phyloP scores from a whole-genome alignment of 306 rosid genomes.

The Lupinus albus region DNA sequence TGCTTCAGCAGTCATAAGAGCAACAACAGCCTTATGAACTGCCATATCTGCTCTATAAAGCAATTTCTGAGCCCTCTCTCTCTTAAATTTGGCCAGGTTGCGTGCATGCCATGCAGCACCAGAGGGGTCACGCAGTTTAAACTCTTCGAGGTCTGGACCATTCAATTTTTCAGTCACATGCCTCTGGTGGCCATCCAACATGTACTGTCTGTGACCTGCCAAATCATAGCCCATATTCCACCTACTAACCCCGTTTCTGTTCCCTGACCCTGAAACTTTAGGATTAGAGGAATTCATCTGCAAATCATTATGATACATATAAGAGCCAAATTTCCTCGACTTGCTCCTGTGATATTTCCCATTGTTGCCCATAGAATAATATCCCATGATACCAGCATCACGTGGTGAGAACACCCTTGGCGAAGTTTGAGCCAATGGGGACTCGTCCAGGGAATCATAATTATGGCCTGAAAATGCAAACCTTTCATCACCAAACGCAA shows the following conservation, averaged over 20 bases:
- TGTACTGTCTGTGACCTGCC: constrained; percentile 50
- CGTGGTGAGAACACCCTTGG: constrained; percentile 59
- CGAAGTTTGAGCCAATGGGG: constrained; percentile 58
- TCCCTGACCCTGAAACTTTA: constrained; percentile 49
- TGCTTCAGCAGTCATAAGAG: constrained; percentile 81
- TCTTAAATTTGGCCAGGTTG: constrained; percentile 60
- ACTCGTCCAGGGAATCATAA: constrained; percentile 69
- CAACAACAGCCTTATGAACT: constrained; percentile 75
- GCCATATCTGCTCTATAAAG: constrained; percentile 71
- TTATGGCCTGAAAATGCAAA: constrained; percentile 48
- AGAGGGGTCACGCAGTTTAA: constrained; percentile 60
- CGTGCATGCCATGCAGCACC: constrained; percentile 66
- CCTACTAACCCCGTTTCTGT: constrained; percentile 54
- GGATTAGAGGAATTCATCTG: constrained; percentile 44
- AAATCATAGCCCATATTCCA: constrained; percentile 56
- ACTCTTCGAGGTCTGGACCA: constrained; percentile 60
- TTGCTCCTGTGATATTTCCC: constrained; percentile 55
- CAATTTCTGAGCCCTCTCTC: constrained; percentile 65
- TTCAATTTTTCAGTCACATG: constrained; percentile 53
- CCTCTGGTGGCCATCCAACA: constrained; percentile 48
- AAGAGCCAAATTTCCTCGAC: constrained; percentile 55
- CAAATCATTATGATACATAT: constrained; percentile 42
- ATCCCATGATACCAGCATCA: constrained; percentile 49
- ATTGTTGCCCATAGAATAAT: constrained; percentile 38
- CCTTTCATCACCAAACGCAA: constrained; percentile 60